Conservation (phyloP, 192 early-diverging fungal species). For the Umbelopsis sp. region DNA sequence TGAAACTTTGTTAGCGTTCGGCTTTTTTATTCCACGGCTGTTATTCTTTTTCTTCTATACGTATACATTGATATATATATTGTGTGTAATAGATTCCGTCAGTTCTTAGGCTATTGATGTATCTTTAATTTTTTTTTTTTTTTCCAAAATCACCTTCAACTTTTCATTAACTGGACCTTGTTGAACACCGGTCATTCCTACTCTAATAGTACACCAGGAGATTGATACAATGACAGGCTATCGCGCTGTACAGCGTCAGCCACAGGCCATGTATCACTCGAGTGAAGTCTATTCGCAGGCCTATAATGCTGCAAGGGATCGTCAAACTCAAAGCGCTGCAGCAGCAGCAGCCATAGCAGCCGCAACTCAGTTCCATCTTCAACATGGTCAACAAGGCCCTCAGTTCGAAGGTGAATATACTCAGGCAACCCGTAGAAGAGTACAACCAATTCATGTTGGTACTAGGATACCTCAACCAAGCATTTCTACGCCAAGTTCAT, state of each 20-base stretch:
- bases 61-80: too few species aligned
- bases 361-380: slow-evolving; percentile 1
- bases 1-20: background rate
- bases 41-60: background rate
- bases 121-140: background rate
- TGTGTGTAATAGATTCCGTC: too few species aligned
- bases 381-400: background rate
- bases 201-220: background rate
- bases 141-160: background rate
- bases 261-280: slow-evolving; percentile 13
- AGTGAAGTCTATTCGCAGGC: background rate
- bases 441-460: slow-evolving; percentile 3
- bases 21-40: background rate
- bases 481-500: background rate
- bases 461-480: slow-evolving; percentile 11
- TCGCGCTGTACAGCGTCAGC: slow-evolving; percentile 14
- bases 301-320: slow-evolving; percentile 11
- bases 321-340: background rate
- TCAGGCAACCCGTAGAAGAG: background rate
- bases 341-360: slow-evolving; percentile 6
- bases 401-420: slow-evolving; percentile 5
- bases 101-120: background rate
- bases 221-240: slow-evolving; percentile 11
- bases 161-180: background rate
- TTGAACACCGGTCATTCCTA: slow-evolving; percentile 14